These are phyloP conservation scores for Lotus japonicus DNA, from an alignment of 306 rosid species.

Conservation along the genomic window DNA sequence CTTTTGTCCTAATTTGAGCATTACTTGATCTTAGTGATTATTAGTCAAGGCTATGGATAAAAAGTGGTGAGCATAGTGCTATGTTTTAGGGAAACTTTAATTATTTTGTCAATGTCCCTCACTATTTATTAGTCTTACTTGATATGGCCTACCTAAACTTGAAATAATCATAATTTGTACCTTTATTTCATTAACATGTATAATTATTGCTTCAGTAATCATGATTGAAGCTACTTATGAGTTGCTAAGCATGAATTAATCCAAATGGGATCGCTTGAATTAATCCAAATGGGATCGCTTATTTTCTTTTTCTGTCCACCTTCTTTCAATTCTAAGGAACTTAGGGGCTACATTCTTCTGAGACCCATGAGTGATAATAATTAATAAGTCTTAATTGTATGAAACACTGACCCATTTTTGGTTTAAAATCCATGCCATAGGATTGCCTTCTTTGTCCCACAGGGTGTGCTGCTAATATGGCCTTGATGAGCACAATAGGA, in stretches of 20 bases:
- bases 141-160: no score
- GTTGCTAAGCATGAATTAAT: conserved; percentile 13
- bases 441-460: conserved; percentile 99
- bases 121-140: no score
- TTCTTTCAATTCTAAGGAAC: not conserved
- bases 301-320: not conserved
- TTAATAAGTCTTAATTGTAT: conserved; percentile 10
- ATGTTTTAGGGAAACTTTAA: not conserved
- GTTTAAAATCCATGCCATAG: conserved; percentile 59
- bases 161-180: no score
- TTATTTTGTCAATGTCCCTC: not conserved
- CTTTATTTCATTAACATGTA: no score
- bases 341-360: conserved; percentile 5
- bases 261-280: no score
- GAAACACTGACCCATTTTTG: conserved; percentile 39
- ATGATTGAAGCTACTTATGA: not conserved
- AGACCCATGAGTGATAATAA: conserved; percentile 8
- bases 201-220: not conserved
- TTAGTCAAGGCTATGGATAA: not conserved
- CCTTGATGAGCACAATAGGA: conserved; percentile 83
- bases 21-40: not conserved
- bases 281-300: not conserved
- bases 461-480: conserved; percentile 99
- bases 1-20: conserved; percentile 3
- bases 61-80: not conserved